phyloP scores from a whole-genome alignment of 2,329 filamentous ascomycete genomes.

The Microthyrium microscopicum region DNA sequence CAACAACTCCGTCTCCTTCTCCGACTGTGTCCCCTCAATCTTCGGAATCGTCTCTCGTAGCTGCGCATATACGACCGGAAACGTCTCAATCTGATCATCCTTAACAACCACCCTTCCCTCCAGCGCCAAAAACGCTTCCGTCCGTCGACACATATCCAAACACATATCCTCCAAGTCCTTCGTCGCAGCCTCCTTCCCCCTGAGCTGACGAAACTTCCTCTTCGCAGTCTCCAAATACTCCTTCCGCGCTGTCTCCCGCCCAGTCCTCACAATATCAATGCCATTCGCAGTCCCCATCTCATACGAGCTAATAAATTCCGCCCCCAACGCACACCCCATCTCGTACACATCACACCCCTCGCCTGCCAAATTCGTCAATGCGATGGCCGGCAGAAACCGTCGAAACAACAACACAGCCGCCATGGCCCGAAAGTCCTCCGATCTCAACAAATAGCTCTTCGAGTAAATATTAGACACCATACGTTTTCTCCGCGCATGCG shows the following conservation, averaged over 20 bases:
- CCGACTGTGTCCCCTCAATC: neutral
- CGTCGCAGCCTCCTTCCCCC: neutral
- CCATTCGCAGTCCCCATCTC: neutral
- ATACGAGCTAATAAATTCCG: neutral
- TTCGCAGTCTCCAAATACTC: neutral
- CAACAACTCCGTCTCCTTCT: neutral
- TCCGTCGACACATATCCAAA: neutral
- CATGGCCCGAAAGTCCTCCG: neutral
- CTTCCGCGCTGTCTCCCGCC: neutral
- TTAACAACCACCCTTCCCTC: neutral
- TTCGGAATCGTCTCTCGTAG: neutral
- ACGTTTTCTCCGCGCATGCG: neutral
- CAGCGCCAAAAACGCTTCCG: neutral
- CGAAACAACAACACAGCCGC: neutral
- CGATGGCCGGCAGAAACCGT: neutral
- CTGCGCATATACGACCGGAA: neutral
- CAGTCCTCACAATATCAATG: neutral
- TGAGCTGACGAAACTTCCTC: neutral
- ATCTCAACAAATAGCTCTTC: neutral
- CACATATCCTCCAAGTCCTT: neutral
- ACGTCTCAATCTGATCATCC: neutral
- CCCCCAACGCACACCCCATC: neutral
- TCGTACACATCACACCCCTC: conserved; percentile 2
- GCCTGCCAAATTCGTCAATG: neutral
- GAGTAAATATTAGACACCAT: neutral